Evolutionary conservation across 805 yeast genomes (phyloP).

Genomic region (Tetrapisispora arboricola): DNA sequence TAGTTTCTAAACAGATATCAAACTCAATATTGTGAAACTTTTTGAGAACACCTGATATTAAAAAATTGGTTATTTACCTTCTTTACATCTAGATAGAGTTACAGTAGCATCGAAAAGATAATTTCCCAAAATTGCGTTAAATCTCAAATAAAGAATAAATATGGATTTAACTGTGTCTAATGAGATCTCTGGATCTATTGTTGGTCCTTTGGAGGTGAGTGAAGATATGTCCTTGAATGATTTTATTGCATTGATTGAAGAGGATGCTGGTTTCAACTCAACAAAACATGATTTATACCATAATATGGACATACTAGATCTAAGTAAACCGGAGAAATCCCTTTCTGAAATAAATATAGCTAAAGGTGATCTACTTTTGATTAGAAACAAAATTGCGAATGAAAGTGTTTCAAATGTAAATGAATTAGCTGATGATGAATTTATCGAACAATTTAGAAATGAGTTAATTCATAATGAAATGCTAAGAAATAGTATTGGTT

Average conservation of each 20-base stretch:
- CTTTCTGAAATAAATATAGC: conserved; percentile 39
- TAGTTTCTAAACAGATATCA: too few species aligned
- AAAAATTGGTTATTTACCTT: too few species aligned
- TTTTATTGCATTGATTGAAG: conserved; percentile 60
- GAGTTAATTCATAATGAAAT: conserved; percentile 36
- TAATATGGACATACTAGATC: conserved; percentile 35
- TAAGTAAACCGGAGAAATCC: conserved; percentile 22
- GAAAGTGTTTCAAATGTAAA: not conserved
- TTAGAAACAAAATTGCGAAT: conserved; percentile 19
- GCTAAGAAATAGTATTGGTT: conserved; percentile 29
- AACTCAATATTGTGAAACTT: too few species aligned
- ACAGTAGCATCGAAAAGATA: too few species aligned
- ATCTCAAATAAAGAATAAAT: not conserved
- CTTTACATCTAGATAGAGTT: too few species aligned
- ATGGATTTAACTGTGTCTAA: conserved; percentile 48
- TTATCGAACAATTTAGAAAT: conserved; percentile 41
- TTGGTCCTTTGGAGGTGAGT: conserved; percentile 49
- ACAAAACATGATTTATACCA: conserved; percentile 38
- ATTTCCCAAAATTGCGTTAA: too few species aligned
- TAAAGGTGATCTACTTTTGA: conserved; percentile 52
- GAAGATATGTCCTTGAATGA: conserved; percentile 55
- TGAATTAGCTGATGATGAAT: conserved; percentile 12
- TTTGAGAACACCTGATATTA: too few species aligned
- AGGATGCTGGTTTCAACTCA: conserved; percentile 50
- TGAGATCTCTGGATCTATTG: conserved; percentile 38